Percentiles rank a stretch among this genome's conserved stretches.
Conservation (phyloP, 768 basidiomycete species). For the Tylopilus rubrobrunneus region DNA sequence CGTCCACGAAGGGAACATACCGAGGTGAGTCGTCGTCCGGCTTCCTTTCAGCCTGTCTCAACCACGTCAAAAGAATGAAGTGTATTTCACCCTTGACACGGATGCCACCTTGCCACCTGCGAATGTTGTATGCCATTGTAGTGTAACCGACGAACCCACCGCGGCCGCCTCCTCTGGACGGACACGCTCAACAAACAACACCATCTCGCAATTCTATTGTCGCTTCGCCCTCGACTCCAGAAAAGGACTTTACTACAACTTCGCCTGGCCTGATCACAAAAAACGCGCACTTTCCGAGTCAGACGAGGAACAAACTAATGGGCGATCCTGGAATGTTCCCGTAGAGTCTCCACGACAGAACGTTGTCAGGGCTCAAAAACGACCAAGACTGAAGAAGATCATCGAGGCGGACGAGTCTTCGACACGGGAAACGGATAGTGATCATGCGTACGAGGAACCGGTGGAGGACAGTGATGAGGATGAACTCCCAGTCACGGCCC, state of each 20-base stretch:
- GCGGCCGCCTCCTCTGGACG: slow-evolving; percentile 14
- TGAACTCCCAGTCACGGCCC: slow-evolving; percentile 14
- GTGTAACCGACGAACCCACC: slow-evolving; percentile 34
- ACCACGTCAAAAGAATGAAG: slow-evolving; percentile 54
- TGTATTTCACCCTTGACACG: slow-evolving; percentile 60
- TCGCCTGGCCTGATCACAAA: slow-evolving; percentile 55
- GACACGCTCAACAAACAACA: slow-evolving; percentile 11
- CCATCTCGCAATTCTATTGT: slow-evolving; percentile 48
- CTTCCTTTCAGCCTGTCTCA: not conserved
- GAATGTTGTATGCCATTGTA: slow-evolving; percentile 50
- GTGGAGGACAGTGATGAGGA: slow-evolving; percentile 17
- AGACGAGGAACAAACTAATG: slow-evolving; percentile 31
- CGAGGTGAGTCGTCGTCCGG: slow-evolving; percentile 42
- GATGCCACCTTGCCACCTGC: slow-evolving; percentile 48
- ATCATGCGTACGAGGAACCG: slow-evolving; percentile 23
- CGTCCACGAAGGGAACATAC: slow-evolving; percentile 57
- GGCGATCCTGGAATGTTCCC: slow-evolving; percentile 46
- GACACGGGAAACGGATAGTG: slow-evolving; percentile 14
- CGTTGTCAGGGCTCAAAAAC: slow-evolving; percentile 15
- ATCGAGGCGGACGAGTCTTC: slow-evolving; percentile 24
- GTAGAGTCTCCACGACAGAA: slow-evolving; percentile 18
- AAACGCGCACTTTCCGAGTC: slow-evolving; percentile 32
- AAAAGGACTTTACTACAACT: slow-evolving; percentile 58
- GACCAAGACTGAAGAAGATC: slow-evolving; percentile 16
- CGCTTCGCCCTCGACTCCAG: slow-evolving; percentile 53